Evolutionary conservation across 148 eudicot genomes (phyloP).

Genomic region (Rhododendron mucronatum): DNA sequence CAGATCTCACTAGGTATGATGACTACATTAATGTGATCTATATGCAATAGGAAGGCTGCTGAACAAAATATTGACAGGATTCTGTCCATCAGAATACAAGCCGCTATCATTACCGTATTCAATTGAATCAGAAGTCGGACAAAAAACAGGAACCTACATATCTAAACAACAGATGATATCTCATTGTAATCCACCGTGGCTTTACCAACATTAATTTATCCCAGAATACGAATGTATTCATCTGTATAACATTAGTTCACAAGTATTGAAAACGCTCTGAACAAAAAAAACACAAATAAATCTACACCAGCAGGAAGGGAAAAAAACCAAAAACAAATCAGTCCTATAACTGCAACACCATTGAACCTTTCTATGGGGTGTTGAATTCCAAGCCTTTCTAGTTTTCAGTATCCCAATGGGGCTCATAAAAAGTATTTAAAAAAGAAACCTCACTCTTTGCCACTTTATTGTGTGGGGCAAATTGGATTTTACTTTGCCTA

Average conservation of each 20-base stretch:
- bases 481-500: slow-evolving; percentile 11
- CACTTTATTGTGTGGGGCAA: slow-evolving; percentile 17
- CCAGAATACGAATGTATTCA: neutral
- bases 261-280: neutral
- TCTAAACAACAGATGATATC: neutral
- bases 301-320: neutral
- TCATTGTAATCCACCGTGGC: neutral
- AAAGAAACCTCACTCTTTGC: neutral
- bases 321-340: slow-evolving; percentile 11
- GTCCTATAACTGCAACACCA: slow-evolving; percentile 15
- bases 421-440: slow-evolving; percentile 21
- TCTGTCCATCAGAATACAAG: neutral
- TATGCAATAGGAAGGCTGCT: neutral
- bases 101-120: neutral
- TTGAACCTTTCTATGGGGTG: slow-evolving; percentile 12
- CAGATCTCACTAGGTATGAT: neutral
- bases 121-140: neutral
- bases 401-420: slow-evolving; percentile 20
- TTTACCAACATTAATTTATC: neutral
- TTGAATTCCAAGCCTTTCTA: slow-evolving; percentile 23
- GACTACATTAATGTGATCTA: neutral
- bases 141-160: neutral
- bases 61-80: neutral
- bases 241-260: neutral
- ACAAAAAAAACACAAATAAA: neutral